A percentile compares a stretch with the other conserved stretches of the same genome.
Evolutionary conservation across 805 yeast species (phyloP).

Genomic region (Suhomyces xylopsoci): DNA sequence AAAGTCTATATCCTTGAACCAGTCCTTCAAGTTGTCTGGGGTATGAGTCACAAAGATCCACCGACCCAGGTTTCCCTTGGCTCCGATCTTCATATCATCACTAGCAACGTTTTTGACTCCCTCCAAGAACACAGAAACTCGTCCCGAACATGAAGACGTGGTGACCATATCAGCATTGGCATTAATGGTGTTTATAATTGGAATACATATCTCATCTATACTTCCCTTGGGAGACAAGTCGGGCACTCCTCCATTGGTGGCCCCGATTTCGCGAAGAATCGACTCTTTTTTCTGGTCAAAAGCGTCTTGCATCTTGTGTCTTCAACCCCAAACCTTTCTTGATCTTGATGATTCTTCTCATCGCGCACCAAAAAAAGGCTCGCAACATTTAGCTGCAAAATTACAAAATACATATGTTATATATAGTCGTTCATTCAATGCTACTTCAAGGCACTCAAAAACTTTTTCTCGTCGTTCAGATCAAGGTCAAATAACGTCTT

Average conservation of each 20-base stretch:
- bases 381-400: neutral
- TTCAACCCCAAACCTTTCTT: neutral
- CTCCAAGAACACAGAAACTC: constrained; percentile 79
- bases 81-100: constrained; percentile 51
- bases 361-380: neutral
- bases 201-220: constrained; percentile 70
- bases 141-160: constrained; percentile 85
- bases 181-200: constrained; percentile 69
- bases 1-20: constrained; percentile 42
- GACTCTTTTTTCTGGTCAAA: constrained; percentile 64
- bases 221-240: constrained; percentile 88
- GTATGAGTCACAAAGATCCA: constrained; percentile 84
- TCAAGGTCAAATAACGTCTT: constrained; percentile 68
- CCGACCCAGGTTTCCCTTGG: constrained; percentile 80
- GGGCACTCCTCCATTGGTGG: constrained; percentile 40
- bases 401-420: neutral
- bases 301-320: constrained; percentile 40
- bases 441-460: constrained; percentile 53
- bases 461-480: constrained; percentile 68
- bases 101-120: constrained; percentile 48
- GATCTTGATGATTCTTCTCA: neutral
- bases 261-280: constrained; percentile 51
- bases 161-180: constrained; percentile 67
- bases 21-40: constrained; percentile 40
- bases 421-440: neutral